These are phyloP conservation scores for Hawksworthiomyces lignivorus DNA, from an alignment of 2,329 filamentous ascomycete genomes.

Conservation along the genomic window DNA sequence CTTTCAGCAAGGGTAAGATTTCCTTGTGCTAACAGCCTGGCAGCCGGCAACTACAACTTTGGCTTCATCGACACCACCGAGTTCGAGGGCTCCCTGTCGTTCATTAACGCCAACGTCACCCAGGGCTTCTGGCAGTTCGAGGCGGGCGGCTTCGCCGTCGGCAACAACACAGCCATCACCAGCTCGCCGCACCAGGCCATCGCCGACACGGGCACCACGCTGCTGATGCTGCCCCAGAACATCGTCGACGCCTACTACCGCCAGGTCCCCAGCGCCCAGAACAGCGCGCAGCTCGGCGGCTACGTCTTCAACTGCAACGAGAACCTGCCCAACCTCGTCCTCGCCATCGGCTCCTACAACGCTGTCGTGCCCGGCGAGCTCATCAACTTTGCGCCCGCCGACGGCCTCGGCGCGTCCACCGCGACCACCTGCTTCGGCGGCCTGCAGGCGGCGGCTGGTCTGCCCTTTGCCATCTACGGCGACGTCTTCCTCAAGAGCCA, in stretches of 20 bases:
- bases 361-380: slow-evolving; percentile 33
- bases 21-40: neutral
- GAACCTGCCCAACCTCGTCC: slow-evolving; percentile 25
- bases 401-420: slow-evolving; percentile 24
- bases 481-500: slow-evolving; percentile 24
- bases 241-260: slow-evolving; percentile 32
- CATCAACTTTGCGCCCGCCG: slow-evolving; percentile 30
- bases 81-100: slow-evolving; percentile 46
- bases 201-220: slow-evolving; percentile 35
- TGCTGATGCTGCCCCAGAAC: slow-evolving; percentile 28
- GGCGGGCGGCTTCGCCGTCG: slow-evolving; percentile 37
- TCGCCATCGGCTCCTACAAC: slow-evolving; percentile 26
- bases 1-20: no score
- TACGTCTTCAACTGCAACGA: slow-evolving; percentile 30
- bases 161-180: slow-evolving; percentile 12
- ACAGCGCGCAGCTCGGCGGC: slow-evolving; percentile 25
- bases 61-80: slow-evolving; percentile 47
- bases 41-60: slow-evolving; percentile 42
- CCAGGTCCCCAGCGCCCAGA: slow-evolving; percentile 27
- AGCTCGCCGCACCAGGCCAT: slow-evolving; percentile 25
- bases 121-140: slow-evolving; percentile 52
- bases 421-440: slow-evolving; percentile 26
- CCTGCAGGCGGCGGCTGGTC: slow-evolving; percentile 21
- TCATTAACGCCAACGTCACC: slow-evolving; percentile 38
- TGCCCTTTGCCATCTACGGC: slow-evolving; percentile 22